These are phyloP conservation scores for Tuber umbilicatum DNA, from an alignment of 495 filamentous ascomycete genomes.

Conservation along the genomic window DNA sequence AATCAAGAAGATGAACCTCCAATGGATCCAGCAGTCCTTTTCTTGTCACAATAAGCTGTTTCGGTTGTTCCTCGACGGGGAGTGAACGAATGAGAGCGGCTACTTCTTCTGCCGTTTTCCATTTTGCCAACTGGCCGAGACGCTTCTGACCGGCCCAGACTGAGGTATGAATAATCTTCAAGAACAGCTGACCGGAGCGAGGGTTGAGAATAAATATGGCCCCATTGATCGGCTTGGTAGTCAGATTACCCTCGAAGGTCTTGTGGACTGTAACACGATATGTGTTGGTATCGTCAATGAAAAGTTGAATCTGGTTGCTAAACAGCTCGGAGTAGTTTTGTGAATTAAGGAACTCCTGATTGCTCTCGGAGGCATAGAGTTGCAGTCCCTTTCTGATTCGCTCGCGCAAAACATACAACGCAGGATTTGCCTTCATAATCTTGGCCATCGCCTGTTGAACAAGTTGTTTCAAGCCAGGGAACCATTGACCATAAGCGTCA, in stretches of 20 bases:
- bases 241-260: slow-evolving; percentile 98
- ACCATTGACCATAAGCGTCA: slow-evolving; percentile 97
- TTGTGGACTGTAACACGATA: slow-evolving; percentile 99
- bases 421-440: slow-evolving; percentile 99
- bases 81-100: slow-evolving; percentile 94
- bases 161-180: slow-evolving; percentile 99
- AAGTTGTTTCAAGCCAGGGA: slow-evolving; percentile 94
- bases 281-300: slow-evolving; percentile 99
- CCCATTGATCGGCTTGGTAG: slow-evolving; percentile 98
- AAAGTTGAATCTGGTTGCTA: slow-evolving; percentile 97
- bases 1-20: slow-evolving; percentile 94
- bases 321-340: slow-evolving; percentile 99
- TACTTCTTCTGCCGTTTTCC: slow-evolving; percentile 99
- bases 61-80: slow-evolving; percentile 96
- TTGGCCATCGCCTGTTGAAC: slow-evolving; percentile 98
- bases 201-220: slow-evolving; percentile 99
- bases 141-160: slow-evolving; percentile 99
- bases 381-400: slow-evolving; percentile 98
- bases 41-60: slow-evolving; percentile 95
- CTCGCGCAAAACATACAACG: slow-evolving; percentile 90
- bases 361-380: slow-evolving; percentile 96
- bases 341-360: slow-evolving; percentile 98
- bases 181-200: slow-evolving; percentile 90
- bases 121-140: slow-evolving; percentile 96
- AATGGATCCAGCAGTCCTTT: slow-evolving; percentile 97